Base-by-base conservation (phyloP, 805 yeast genomes). In the Kuraishia piskuri region DNA sequence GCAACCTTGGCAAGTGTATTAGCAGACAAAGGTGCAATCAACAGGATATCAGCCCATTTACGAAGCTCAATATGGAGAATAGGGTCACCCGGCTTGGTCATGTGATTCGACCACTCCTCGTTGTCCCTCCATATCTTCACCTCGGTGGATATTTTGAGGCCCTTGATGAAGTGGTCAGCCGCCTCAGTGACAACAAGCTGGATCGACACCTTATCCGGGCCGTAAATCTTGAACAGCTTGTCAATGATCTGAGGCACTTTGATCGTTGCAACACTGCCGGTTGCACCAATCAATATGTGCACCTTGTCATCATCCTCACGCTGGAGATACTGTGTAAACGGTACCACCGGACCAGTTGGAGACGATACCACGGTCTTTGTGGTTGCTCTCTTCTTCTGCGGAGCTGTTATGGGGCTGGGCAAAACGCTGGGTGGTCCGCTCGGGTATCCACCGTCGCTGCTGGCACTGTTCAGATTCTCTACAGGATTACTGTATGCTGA, bases 201-300 rank as follows among this genome's bases (percentile, higher is more conserved):
- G 56, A 91, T 88, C 2, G 90, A 83, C 2, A 90, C 84, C 55
- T 82, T 83, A 50, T 82, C 80, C 7, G 72, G 81, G 4, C 90
- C 88, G 68, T 88, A 92, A 6, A 86, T 76, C 66, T 89, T 88
- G 65, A 84, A 86, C 50, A 94, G 75, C 66, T 90, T 89, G 63
- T 86, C 96, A 58, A 94, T 89, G 45, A 94, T 90, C 58, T 86
- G 68, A 0, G 97, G 96, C 22, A 94, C 84, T 67, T 94, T 94
- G 57, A 94, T 90, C 2, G 98, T 89, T 4, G 99, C 99, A 2
- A 94, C 97, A 1, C 96, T 88, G 1, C 99, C 99, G 1, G 98
- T 89, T 20, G 95, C 96, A 20, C 95, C 99, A 47, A 94, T 74
- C 54, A 94, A 73, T 48, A 94, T 84, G 67, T 94, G 99, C 54